Percentiles rank a stretch among this genome's conserved stretches.
Conservation (phyloP, 108 stramenopile species). For the Cyclotella kingstonii region DNA sequence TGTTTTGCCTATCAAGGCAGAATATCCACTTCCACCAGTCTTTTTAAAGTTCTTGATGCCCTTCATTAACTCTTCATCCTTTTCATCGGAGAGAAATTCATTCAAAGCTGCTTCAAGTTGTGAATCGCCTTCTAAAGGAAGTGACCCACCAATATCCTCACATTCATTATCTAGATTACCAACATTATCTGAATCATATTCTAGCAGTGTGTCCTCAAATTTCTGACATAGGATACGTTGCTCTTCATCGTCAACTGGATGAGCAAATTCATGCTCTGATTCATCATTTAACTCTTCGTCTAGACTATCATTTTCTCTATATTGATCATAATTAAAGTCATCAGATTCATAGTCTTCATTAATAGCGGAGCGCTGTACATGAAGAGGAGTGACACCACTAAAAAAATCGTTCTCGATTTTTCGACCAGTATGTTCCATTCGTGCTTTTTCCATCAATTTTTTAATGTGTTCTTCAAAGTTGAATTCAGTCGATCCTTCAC, state of each 20-base stretch:
- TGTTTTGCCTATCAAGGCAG: constrained; percentile 65
- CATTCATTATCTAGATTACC: constrained; percentile 77
- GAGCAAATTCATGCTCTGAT: neutral
- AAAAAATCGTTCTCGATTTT: constrained; percentile 69
- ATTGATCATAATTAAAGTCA: constrained; percentile 45
- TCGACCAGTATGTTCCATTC: constrained; percentile 48
- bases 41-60: constrained; percentile 55
- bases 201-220: constrained; percentile 83
- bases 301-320: constrained; percentile 44
- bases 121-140: constrained; percentile 74
- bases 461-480: constrained; percentile 94
- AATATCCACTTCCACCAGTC: constrained; percentile 72
- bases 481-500: constrained; percentile 67
- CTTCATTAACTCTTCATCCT: constrained; percentile 79
- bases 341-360: constrained; percentile 34
- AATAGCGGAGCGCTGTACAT: constrained; percentile 6
- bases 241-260: constrained; percentile 53
- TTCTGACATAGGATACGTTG: constrained; percentile 63
- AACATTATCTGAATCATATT: constrained; percentile 88
- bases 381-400: constrained; percentile 48
- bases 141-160: constrained; percentile 57
- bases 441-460: constrained; percentile 84
- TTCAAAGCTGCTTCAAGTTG: constrained; percentile 79
- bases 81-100: constrained; percentile 75
- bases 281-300: constrained; percentile 45